A percentile compares a stretch with the other conserved stretches of the same genome.
Evolutionary conservation across 1,284 basidiomycete species (phyloP).

Genomic region (Cutaneotrichosporon sp.): DNA sequence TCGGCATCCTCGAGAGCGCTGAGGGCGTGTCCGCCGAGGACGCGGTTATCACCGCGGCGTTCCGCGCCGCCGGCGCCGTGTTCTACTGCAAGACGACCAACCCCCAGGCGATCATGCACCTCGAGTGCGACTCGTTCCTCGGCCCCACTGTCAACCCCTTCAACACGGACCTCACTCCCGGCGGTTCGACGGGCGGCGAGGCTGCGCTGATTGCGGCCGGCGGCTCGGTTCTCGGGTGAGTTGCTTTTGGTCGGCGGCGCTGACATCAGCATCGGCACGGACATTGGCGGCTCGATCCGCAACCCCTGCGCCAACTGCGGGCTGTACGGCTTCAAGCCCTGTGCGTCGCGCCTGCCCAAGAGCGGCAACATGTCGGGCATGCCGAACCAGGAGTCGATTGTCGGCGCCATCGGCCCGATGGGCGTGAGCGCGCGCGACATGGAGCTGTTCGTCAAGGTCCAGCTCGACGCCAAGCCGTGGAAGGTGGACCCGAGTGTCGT

Average conservation of each 20-base stretch:
- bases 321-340: slow-evolving; percentile 49
- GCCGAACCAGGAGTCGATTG: slow-evolving; percentile 41
- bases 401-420: slow-evolving; percentile 44
- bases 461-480: slow-evolving; percentile 48
- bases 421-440: slow-evolving; percentile 42
- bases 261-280: slow-evolving; percentile 52
- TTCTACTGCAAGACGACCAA: slow-evolving; percentile 31
- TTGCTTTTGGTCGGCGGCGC: background rate
- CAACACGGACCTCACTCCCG: slow-evolving; percentile 60
- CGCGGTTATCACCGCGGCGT: slow-evolving; percentile 20
- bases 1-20: slow-evolving; percentile 21
- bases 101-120: slow-evolving; percentile 43
- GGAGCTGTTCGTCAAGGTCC: slow-evolving; percentile 39
- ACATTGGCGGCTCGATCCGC: slow-evolving; percentile 52
- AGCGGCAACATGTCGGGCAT: slow-evolving; percentile 41
- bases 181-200: slow-evolving; percentile 65
- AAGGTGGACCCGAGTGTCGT: slow-evolving; percentile 38
- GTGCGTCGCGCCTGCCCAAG: slow-evolving; percentile 41
- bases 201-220: slow-evolving; percentile 57
- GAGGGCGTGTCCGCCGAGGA: slow-evolving; percentile 14
- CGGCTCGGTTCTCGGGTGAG: slow-evolving; percentile 23
- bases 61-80: slow-evolving; percentile 37
- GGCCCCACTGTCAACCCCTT: slow-evolving; percentile 54
- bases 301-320: slow-evolving; percentile 35
- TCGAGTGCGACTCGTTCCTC: slow-evolving; percentile 35